Conservation (phyloP, 257 asterid genomes). For the Prunella vulgaris region DNA sequence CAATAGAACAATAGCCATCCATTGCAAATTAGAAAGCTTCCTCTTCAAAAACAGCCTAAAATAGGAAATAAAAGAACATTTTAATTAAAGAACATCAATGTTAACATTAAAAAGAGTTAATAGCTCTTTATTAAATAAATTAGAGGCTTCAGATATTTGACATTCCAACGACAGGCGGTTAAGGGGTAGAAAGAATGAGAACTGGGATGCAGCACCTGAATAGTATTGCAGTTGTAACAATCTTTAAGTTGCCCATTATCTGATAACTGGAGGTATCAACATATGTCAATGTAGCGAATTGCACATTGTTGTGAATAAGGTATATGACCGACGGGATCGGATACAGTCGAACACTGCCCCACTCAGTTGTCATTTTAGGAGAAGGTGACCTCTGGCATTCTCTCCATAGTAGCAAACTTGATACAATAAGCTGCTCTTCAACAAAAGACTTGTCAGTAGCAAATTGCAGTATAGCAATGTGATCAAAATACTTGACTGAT, state of each 20-base stretch:
- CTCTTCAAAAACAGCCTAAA: slow-evolving; percentile 93
- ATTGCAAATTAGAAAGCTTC: slow-evolving; percentile 95
- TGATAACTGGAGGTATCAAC: slow-evolving; percentile 96
- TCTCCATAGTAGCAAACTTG: slow-evolving; percentile 79
- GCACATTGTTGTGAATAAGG: slow-evolving; percentile 95
- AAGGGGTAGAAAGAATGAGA: slow-evolving; percentile 10
- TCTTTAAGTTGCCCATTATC: slow-evolving; percentile 95
- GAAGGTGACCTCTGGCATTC: slow-evolving; percentile 56
- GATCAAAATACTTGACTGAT: background rate
- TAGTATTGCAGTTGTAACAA: slow-evolving; percentile 85
- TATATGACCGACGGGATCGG: slow-evolving; percentile 93
- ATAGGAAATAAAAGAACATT: slow-evolving; percentile 26
- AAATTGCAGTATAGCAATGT: background rate
- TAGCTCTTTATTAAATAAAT: slow-evolving; percentile 1
- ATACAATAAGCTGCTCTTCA: slow-evolving; percentile 73
- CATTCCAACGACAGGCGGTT: background rate
- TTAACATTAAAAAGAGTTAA: background rate
- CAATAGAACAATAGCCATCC: slow-evolving; percentile 87
- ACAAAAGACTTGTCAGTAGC: slow-evolving; percentile 5
- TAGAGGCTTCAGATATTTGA: background rate
- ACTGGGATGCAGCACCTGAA: slow-evolving; percentile 53
- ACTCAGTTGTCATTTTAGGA: slow-evolving; percentile 88
- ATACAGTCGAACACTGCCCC: slow-evolving; percentile 70
- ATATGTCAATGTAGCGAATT: slow-evolving; percentile 93
- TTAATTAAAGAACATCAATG: slow-evolving; percentile 26